Conservation (phyloP, 257 asterid genomes). For the Catharanthus roseus region DNA sequence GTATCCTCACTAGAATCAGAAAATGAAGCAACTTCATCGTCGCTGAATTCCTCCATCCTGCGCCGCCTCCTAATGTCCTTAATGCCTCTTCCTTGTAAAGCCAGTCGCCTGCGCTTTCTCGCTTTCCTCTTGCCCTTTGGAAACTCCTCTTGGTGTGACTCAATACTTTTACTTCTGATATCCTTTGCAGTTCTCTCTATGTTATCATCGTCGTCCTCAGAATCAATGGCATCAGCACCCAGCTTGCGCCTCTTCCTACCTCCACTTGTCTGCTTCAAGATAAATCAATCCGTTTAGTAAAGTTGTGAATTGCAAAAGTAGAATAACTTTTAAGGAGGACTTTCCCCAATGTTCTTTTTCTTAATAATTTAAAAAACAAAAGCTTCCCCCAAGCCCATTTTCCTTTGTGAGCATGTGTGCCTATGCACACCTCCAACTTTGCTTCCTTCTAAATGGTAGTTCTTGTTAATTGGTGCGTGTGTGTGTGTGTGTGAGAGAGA, state of each 20-base stretch:
- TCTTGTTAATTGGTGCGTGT: background rate
- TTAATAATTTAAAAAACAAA: too few species aligned
- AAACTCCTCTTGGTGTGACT: conserved; percentile 71
- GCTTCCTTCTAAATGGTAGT: background rate
- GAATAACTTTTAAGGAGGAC: background rate
- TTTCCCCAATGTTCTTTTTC: background rate
- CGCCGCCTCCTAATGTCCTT: conserved; percentile 52
- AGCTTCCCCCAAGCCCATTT: background rate
- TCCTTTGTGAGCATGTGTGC: background rate
- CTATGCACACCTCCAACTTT: background rate
- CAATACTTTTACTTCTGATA: conserved; percentile 45
- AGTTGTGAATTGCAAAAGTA: background rate
- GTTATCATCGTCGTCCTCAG: conserved; percentile 64
- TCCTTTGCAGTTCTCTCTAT: conserved; percentile 33
- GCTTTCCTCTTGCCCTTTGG: conserved; percentile 87
- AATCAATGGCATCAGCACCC: conserved; percentile 58
- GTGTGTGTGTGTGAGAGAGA: too few species aligned
- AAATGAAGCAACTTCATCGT: conserved; percentile 63
- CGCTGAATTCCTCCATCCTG: conserved; percentile 60
- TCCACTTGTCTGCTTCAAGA: conserved; percentile 55
- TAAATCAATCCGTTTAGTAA: conserved; percentile 2
- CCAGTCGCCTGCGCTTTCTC: conserved; percentile 68
- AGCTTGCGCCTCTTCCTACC: conserved; percentile 72
- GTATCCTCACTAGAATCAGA: conserved; percentile 60
- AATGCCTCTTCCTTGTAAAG: conserved; percentile 60